Base-by-base conservation (phyloP, 164 flowering plant genomes). In the Warburgia ugandensis region DNA sequence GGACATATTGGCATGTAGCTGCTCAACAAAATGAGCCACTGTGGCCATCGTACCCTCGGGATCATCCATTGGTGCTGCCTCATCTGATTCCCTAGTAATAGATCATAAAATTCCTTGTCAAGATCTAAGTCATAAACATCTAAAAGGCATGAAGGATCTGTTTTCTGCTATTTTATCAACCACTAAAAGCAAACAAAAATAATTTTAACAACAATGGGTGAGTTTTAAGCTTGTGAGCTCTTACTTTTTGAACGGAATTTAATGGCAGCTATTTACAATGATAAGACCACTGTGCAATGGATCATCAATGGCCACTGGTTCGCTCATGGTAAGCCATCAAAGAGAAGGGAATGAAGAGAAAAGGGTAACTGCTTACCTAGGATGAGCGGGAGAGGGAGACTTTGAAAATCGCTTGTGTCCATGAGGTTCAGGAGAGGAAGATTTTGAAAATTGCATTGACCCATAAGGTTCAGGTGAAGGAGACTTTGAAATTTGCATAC, bases 21-120 rank as follows among this genome's bases (percentile, higher is more conserved):
- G 87, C 76, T 89, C 97, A 59, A 89, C 47, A 60, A 77, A 64
- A 20, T 70, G 72, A 69, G 94, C 92, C 68, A 89, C 84, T 7
- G 71, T 76, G 19, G 88, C 71, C 81, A 76, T 72, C 33, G 79
- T 78, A 53, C 44, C 44, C 29, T 86, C 94, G 44, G 75, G 64
- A 63, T 83, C 86, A 58, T 80, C 94, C 84, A 74, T 69, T 50
- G 45, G 76, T 35, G 58, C 21, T 41, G 62, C 27, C 65, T 67
- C 88, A 86, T 78, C 72, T 54, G 64, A 56, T 53, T 75, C 84
- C 79, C 97, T 89, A 78, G n/a, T n/a, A n/a, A n/a, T n/a, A n/a
- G n/a, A n/a, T n/a, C n/a, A n/a, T n/a, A 19, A 46, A 36, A 42
- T 33, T 17, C 17, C 2, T 48, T 8, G 20, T 20, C 39, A 48